Evolutionary conservation across 2,329 filamentous ascomycete genomes (phyloP), one percentile per base, ranked within the genome.

Genomic region (Grosmannia huntii): DNA sequence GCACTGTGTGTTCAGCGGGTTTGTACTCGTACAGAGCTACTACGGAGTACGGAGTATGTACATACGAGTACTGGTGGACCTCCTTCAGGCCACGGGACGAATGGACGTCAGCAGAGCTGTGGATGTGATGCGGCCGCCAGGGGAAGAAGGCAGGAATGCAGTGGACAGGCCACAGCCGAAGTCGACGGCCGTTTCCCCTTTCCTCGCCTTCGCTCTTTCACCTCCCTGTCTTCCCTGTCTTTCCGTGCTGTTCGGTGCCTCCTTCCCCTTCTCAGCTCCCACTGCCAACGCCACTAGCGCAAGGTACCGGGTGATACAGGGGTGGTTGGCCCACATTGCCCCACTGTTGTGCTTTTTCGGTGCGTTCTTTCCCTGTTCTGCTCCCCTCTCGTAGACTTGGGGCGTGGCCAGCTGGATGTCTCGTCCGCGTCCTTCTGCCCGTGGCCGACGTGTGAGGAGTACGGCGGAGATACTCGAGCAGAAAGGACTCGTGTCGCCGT

Each of bases 261-360:
- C 44, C 44, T 14, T 38, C 53, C 50, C 50, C 28, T 14, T 53
- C 36, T 38, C 36, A 19, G 36, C 36, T 38, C n/a, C 28, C 28
- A 28, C 28, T 41, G 11, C 7, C n/a, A 57, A 61, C 50, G 59
- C 60, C 62, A 61, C 62, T 63, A 62, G 62, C 36, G 60, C 58
- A 61, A 62, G 60, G 62, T 59, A 63, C 62, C 59, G 51, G 27
- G 16, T 25, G 38, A 31, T 33, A 36, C 56, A 53, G 41, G 56
- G 50, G 41, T 7, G 14, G 1, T 4, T 16, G 23, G 7, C 12
- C 36, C 33, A 23, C 19, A 2, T 3, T 12, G 16, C 9, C 16
- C 55, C 31, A 50, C 27, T 10, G 19, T 49, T 11, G 2, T 25
- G 5, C 36, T 49, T 16, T 12, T 25, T 16, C 5, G 46, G 21